These are phyloP conservation scores for Hygrophila difformis DNA, from an alignment of 257 asterid genomes.

Conservation along the genomic window DNA sequence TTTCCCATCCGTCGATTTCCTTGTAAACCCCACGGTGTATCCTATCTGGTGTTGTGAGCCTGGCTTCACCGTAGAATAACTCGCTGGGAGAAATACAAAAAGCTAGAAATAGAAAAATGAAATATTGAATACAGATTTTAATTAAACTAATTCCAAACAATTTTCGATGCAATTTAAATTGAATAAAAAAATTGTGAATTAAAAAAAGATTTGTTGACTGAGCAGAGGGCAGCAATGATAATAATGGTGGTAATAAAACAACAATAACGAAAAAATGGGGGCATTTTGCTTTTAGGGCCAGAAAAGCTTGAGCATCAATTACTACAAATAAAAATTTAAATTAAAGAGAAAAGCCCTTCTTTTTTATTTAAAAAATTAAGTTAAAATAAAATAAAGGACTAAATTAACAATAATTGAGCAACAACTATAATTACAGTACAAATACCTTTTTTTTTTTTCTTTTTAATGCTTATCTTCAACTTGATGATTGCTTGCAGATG, in stretches of 20 bases:
- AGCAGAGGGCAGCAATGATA: constrained; percentile 7
- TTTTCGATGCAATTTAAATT: neutral
- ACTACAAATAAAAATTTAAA: neutral
- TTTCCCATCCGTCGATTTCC: too few relatives aligned
- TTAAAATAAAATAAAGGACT: too few relatives aligned
- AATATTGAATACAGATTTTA: neutral
- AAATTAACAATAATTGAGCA: constrained; percentile 2
- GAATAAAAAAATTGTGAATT: neutral
- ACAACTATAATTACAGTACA: neutral
- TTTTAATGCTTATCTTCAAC: neutral
- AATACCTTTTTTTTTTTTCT: neutral
- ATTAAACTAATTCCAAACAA: neutral
- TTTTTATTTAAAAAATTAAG: too few relatives aligned
- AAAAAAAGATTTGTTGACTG: constrained; percentile 7
- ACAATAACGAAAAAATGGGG: neutral
- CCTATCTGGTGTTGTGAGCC: too few relatives aligned
- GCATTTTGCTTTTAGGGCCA: constrained; percentile 1
- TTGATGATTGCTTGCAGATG: constrained; percentile 10
- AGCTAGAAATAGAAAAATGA: neutral
- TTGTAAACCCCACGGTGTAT: too few relatives aligned
- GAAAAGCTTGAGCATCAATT: constrained; percentile 9
- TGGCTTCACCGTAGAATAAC: too few relatives aligned
- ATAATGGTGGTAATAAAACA: constrained; percentile 5
- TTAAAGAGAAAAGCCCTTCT: too few relatives aligned
- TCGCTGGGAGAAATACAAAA: neutral